A percentile compares a stretch with the other conserved stretches of the same genome.
Evolutionary conservation across 2,329 filamentous ascomycete genomes (phyloP).

Genomic region (Pyrenochaeta sp.): DNA sequence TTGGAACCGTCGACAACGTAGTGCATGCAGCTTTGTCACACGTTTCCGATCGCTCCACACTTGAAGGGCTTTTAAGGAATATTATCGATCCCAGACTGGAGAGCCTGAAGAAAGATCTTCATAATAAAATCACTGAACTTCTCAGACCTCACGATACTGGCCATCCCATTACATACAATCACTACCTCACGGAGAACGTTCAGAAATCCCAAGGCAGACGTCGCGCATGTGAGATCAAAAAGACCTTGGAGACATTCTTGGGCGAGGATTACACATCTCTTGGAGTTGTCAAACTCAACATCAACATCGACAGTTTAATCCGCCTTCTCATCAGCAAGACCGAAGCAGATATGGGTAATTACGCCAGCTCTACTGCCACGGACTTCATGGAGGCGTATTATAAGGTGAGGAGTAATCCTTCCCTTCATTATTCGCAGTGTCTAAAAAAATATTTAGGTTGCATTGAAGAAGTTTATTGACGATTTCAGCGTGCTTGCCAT

Average conservation of each 20-base stretch:
- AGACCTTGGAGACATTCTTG: conserved; percentile 15
- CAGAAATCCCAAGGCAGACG: conserved; percentile 36
- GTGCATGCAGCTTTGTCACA: conserved; percentile 8
- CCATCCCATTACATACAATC: conserved; percentile 48
- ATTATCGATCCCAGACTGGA: conserved; percentile 14
- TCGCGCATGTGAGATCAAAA: conserved; percentile 16
- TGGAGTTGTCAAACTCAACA: not conserved
- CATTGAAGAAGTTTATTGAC: conserved; percentile 51
- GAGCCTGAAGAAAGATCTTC: conserved; percentile 4
- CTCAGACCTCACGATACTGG: conserved; percentile 22
- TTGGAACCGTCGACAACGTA: conserved; percentile 7
- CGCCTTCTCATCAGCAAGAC: conserved; percentile 15
- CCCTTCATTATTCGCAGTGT: no score
- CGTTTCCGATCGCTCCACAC: conserved; percentile 8
- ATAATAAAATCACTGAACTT: conserved; percentile 16
- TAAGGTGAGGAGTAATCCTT: conserved; percentile 15
- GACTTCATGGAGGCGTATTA: conserved; percentile 44
- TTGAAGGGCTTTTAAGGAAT: conserved; percentile 1
- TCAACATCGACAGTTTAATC: conserved; percentile 19
- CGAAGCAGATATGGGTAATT: conserved; percentile 37
- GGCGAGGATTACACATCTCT: conserved; percentile 8
- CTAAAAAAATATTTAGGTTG: no score
- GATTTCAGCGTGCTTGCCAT: conserved; percentile 50
- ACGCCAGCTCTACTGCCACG: conserved; percentile 35
- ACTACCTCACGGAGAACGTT: conserved; percentile 46